phyloP scores from a whole-genome alignment of 495 filamentous ascomycete species.

The Penicillium manginii region DNA sequence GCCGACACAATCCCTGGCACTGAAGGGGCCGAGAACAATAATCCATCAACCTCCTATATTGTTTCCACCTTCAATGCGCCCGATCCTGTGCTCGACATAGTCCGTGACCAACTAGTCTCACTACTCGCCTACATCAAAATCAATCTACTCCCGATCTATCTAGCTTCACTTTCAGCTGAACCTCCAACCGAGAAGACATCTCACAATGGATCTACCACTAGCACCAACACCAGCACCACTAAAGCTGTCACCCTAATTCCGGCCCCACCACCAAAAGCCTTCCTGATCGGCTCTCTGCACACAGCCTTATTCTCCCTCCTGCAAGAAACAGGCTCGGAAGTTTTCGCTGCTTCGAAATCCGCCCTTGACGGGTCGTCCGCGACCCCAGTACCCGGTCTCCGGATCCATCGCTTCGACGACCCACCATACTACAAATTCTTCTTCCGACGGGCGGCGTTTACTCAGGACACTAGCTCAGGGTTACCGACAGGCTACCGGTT shows the following conservation, averaged over 20 bases:
- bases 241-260: slow-evolving; percentile 28
- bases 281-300: slow-evolving; percentile 41
- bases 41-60: slow-evolving; percentile 3
- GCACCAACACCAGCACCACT: neutral
- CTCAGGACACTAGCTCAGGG: slow-evolving; percentile 1
- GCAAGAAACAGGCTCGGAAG: slow-evolving; percentile 15
- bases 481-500: slow-evolving; percentile 40
- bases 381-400: slow-evolving; percentile 22
- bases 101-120: slow-evolving; percentile 35
- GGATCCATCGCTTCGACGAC: slow-evolving; percentile 40
- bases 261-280: slow-evolving; percentile 32
- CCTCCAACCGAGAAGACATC: neutral
- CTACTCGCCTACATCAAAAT: slow-evolving; percentile 32
- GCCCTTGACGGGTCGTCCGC: slow-evolving; percentile 1
- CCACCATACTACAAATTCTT: slow-evolving; percentile 42
- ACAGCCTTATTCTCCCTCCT: slow-evolving; percentile 35
- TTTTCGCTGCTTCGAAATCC: slow-evolving; percentile 2
- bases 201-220: neutral
- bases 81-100: slow-evolving; percentile 14
- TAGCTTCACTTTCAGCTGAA: slow-evolving; percentile 22
- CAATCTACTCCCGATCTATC: slow-evolving; percentile 32
- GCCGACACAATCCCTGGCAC: slow-evolving; percentile 10
- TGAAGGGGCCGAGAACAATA: neutral
- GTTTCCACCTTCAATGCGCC: slow-evolving; percentile 19
- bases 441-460: slow-evolving; percentile 25